Evolutionary conservation across 2,329 filamentous ascomycete species (phyloP).

Genomic region (Colletotrichum magnum): DNA sequence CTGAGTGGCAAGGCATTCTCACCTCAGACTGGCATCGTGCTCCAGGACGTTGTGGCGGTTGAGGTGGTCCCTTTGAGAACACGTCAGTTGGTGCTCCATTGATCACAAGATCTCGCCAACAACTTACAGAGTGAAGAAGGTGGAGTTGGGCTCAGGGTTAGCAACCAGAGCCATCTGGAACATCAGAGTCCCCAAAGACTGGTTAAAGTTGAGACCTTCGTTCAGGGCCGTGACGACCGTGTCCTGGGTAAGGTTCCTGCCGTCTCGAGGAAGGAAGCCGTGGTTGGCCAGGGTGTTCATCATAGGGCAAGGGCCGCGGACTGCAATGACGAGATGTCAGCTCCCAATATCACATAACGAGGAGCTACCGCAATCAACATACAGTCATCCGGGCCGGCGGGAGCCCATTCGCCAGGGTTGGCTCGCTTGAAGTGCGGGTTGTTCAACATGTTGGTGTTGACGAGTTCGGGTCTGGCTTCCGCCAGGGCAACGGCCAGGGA

Average conservation of each 20-base stretch:
- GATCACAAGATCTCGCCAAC: background rate
- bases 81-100: background rate
- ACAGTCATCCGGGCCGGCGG: constrained; percentile 30
- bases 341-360: too few species aligned
- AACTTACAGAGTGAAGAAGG: constrained; percentile 54
- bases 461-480: constrained; percentile 8
- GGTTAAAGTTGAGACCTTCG: constrained; percentile 59
- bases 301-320: constrained; percentile 63
- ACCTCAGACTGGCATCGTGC: constrained; percentile 63
- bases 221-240: constrained; percentile 55
- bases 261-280: constrained; percentile 62
- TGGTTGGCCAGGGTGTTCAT: constrained; percentile 68
- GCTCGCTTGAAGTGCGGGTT: constrained; percentile 10
- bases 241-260: constrained; percentile 56
- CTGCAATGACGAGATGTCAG: constrained; percentile 40
- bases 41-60: constrained; percentile 63
- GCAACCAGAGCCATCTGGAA: constrained; percentile 57
- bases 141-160: constrained; percentile 61
- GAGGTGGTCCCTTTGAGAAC: constrained; percentile 52
- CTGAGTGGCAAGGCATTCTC: constrained; percentile 5
- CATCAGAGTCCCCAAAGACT: constrained; percentile 55
- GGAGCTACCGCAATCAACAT: fast-evolving
- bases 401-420: constrained; percentile 12
- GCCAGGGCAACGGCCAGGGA: constrained; percentile 2
- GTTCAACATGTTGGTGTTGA: constrained; percentile 15